Evolutionary conservation across 2,329 filamentous ascomycete genomes (phyloP).

Genomic region (Cladosporium oxysporum): DNA sequence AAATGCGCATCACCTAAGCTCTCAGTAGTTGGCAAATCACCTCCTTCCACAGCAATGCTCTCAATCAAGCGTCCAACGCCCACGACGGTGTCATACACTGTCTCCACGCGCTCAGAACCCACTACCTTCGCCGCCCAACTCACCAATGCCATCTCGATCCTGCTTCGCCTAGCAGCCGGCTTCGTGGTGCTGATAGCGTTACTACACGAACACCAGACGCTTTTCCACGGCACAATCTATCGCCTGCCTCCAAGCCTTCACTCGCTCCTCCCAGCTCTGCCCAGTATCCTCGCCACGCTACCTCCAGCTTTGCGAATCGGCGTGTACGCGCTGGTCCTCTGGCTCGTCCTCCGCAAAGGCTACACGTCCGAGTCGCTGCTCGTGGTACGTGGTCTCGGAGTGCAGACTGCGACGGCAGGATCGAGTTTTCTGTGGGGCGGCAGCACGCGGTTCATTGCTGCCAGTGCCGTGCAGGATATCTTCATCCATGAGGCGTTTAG

Average conservation of each 20-base stretch:
- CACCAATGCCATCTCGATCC: neutral
- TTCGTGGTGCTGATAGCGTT: slow-evolving; percentile 45
- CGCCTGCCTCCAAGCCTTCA: slow-evolving; percentile 11
- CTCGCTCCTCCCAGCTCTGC: slow-evolving; percentile 61
- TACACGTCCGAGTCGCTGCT: slow-evolving; percentile 76
- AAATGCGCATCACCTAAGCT: neutral
- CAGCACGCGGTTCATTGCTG: slow-evolving; percentile 79
- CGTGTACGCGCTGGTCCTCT: slow-evolving; percentile 37
- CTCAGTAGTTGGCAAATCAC: neutral
- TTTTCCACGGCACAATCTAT: slow-evolving; percentile 9
- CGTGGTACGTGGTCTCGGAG: slow-evolving; percentile 82
- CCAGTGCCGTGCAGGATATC: slow-evolving; percentile 87
- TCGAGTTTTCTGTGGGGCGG: slow-evolving; percentile 65
- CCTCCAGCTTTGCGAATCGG: slow-evolving; percentile 53
- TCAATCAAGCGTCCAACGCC: slow-evolving; percentile 55
- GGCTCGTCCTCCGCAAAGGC: slow-evolving; percentile 31
- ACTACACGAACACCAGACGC: slow-evolving; percentile 5
- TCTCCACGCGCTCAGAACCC: slow-evolving; percentile 71
- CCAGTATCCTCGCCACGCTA: slow-evolving; percentile 86
- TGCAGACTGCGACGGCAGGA: slow-evolving; percentile 79
- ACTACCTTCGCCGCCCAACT: slow-evolving; percentile 48
- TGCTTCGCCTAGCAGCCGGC: slow-evolving; percentile 27
- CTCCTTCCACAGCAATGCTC: slow-evolving; percentile 29
- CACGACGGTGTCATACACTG: slow-evolving; percentile 88
- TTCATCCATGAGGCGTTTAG: slow-evolving; percentile 93